Base-by-base conservation (phyloP, 2,329 filamentous ascomycete species). In the Trematosphaeria pertusa region DNA sequence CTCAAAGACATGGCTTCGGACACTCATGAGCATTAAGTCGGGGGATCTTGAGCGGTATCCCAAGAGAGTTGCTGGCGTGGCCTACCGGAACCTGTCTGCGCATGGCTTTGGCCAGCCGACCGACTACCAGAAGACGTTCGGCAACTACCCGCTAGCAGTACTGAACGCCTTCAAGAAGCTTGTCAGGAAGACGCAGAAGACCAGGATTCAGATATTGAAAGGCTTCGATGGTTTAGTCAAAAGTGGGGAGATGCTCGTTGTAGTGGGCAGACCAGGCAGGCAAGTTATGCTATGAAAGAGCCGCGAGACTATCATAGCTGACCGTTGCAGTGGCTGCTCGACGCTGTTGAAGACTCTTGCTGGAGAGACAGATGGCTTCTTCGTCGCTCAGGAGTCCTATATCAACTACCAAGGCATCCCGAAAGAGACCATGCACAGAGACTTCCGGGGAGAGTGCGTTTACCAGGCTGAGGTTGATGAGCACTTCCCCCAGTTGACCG, bases 401-500 rank as follows among this genome's bases (percentile, higher is more conserved):
- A 82, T 95, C 65, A 91, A 94, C 72, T 95, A 94, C 65, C 87
- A 93, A 66, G 87, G 85, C 50, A 79, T 89, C 61, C 73, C 82
- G 1, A 80, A 87, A 49, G 74, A 87, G 62, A 82, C 88, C 59
- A 92, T 94, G 87, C 83, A 88, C 69, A 83, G 82, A 2, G 75
- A 80, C 41, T 91, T 91, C 72, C 85, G 87, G 30, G 89, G 90
- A 53, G 89, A 94, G 73, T 87, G 87, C 50, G 91, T 93, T 65
- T 94, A 93, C 72, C 91, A 87, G 0, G 88, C 88, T 45, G 89
- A 93, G 66, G 85, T 89, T 20, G 90, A 94, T 65, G 85, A 87
- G 2, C 88, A 91, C 71, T 91, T 91, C 60, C 87, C 88, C 17
- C 82, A 87, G 72, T 70, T 93, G 55, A 85, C 82, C 2, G 88